These are phyloP conservation scores for Lentinula novae-zelandiae DNA, from an alignment of 1,284 basidiomycete species.

Conservation along the genomic window DNA sequence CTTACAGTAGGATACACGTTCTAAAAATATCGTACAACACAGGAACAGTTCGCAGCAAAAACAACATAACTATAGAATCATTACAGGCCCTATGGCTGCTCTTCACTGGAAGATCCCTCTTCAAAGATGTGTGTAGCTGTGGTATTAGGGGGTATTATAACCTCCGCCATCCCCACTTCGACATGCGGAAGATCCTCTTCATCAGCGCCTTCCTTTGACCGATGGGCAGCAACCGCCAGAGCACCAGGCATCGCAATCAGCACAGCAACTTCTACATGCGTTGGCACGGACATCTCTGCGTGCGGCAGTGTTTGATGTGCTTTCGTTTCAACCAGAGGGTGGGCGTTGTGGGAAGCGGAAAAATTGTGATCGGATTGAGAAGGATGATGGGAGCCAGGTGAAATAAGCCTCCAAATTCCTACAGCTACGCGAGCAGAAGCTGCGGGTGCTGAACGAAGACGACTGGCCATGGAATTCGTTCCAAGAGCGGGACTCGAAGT, in stretches of 20 bases:
- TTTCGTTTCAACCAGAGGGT: background rate
- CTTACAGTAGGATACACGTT: no score
- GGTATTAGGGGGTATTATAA: background rate
- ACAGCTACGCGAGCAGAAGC: background rate
- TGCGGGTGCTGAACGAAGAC: background rate
- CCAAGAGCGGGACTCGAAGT: background rate
- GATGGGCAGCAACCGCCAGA: background rate
- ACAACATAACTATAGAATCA: background rate
- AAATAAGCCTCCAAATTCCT: background rate
- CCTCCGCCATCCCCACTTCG: conserved; percentile 9
- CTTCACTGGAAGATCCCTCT: background rate
- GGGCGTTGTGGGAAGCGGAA: background rate
- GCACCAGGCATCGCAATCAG: conserved; percentile 13
- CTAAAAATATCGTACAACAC: background rate
- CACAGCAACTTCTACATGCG: conserved; percentile 2
- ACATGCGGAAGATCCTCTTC: conserved; percentile 12
- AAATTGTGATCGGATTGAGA: background rate
- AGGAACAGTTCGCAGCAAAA: background rate
- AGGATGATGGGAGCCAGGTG: background rate
- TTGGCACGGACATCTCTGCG: background rate
- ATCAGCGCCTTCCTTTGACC: background rate
- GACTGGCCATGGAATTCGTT: background rate
- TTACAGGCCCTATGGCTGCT: background rate
- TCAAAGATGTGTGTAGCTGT: background rate
- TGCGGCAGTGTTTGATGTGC: conserved; percentile 5